Evolutionary conservation across 129 eudicot species (phyloP), one percentile per base, ranked within the genome.

Genomic region (Flaveria bidentis): DNA sequence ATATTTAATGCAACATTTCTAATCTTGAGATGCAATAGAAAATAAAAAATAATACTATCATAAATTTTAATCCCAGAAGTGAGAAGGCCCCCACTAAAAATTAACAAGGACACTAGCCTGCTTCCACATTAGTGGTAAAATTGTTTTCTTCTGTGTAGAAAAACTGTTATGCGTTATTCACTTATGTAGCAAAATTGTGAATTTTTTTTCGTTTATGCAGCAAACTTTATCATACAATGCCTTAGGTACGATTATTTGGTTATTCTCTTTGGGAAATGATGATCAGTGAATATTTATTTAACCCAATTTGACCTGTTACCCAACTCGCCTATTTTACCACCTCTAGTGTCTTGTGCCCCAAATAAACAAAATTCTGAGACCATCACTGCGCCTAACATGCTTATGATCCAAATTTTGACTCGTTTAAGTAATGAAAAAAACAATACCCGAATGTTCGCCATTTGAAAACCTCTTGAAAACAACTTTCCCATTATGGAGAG

Each of bases 401-500:
- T 28, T 28, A 28, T 28, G 84, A 73, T 53, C 26, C 33, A 57
- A 17, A 66, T 25, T 51, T 68, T 55, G 50, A 69, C 5, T 45
- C 51, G 51, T 17, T 33, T 58, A 60, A 66, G 74, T 14, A 73
- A 80, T 26, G 69, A 5, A 42, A 77, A 79, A 17, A 14, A 28
- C 16, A 62, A 64, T 57, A 89, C 97, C 91, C 74, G 84, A 50
- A 62, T 67, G 76, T 77, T 77, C 83, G 82, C 68, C 71, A 71
- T 75, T 82, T 23, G 94, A 86, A 73, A 61, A 76, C 78, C 94
- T 91, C 74, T 84, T 83, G 84, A 89, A 91, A 45, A 89, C 89
- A 77, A 95, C 85, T 83, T 89, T 91, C 73, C 97, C 99, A 33
- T 87, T 87, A 56, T 91, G 87, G 66, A 95, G 66, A 14, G 96